Evolutionary conservation across 2,329 filamentous ascomycete species (phyloP).

Genomic region (Monilinia fructicola): DNA sequence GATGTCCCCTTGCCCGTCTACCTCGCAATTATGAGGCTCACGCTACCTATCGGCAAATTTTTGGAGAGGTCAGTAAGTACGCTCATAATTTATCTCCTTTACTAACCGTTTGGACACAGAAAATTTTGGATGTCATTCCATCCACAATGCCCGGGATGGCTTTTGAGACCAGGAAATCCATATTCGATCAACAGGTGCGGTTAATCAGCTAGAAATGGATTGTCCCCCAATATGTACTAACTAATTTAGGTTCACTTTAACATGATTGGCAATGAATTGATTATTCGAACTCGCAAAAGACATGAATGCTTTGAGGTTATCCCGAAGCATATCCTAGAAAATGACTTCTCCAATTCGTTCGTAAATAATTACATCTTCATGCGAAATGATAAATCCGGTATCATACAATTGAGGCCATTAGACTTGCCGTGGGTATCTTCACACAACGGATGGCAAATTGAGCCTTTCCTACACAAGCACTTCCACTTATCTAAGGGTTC

Average conservation of each 20-base stretch:
- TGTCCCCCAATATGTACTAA: neutral
- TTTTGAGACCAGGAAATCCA: conserved; percentile 39
- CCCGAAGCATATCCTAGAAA: conserved; percentile 17
- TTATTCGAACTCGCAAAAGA: conserved; percentile 34
- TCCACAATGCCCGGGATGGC: conserved; percentile 42
- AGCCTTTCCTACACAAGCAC: neutral
- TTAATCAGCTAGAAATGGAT: conserved; percentile 1
- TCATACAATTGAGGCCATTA: conserved; percentile 33
- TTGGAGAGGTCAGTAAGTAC: conserved; percentile 27
- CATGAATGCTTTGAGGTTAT: conserved; percentile 27
- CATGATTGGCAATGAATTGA: conserved; percentile 35
- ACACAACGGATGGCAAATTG: conserved; percentile 36
- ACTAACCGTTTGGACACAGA: conserved; percentile 24
- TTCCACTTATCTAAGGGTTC: conserved; percentile 30
- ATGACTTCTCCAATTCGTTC: conserved; percentile 27
- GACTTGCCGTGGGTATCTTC: conserved; percentile 38
- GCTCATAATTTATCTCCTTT: neutral
- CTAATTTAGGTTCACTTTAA: conserved; percentile 41
- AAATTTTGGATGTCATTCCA: conserved; percentile 33
- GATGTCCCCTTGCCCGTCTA: conserved; percentile 49
- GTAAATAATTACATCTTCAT: conserved; percentile 28
- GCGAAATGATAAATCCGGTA: conserved; percentile 9
- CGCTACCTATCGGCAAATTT: conserved; percentile 27
- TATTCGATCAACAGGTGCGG: conserved; percentile 36
- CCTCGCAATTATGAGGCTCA: conserved; percentile 46